phyloP scores from a whole-genome alignment of 2,329 filamentous ascomycete genomes.

The Fusarium sp. region DNA sequence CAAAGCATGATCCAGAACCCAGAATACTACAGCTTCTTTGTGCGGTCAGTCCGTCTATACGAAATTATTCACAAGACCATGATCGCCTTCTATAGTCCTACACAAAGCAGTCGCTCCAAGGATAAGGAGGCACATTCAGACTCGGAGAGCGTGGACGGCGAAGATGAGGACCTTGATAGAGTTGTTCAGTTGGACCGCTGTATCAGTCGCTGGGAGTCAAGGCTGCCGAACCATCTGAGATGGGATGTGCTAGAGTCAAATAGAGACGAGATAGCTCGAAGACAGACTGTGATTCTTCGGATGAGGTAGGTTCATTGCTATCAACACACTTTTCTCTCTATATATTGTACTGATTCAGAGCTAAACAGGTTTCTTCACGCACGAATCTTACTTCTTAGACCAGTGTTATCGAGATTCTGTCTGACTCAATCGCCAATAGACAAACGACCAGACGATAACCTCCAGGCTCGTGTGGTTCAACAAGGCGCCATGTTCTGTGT shows the following conservation, averaged over 20 bases:
- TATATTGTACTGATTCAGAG: too few species aligned
- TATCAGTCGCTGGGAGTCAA: slow-evolving; percentile 48
- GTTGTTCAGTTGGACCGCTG: slow-evolving; percentile 49
- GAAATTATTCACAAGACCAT: slow-evolving; percentile 52
- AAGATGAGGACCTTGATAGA: slow-evolving; percentile 46
- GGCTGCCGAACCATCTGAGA: slow-evolving; percentile 43
- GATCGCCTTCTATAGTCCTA: slow-evolving; percentile 44
- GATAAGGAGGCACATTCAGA: slow-evolving; percentile 5
- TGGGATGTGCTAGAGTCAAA: slow-evolving; percentile 27
- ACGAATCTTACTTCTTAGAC: slow-evolving; percentile 49
- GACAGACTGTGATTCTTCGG: slow-evolving; percentile 50
- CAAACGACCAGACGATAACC: slow-evolving; percentile 30
- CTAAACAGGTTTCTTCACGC: slow-evolving; percentile 49
- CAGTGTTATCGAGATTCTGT: slow-evolving; percentile 50
- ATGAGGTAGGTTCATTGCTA: slow-evolving; percentile 43
- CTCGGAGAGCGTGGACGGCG: slow-evolving; percentile 1
- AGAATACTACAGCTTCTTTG: slow-evolving; percentile 47
- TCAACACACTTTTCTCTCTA: too few species aligned
- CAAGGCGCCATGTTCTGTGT: slow-evolving; percentile 52
- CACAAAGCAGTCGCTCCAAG: slow-evolving; percentile 4
- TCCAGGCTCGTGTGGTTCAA: slow-evolving; percentile 46
- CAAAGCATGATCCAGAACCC: not conserved
- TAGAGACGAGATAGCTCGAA: slow-evolving; percentile 43
- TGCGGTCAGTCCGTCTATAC: slow-evolving; percentile 52
- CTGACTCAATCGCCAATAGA: slow-evolving; percentile 35